Evolutionary conservation across 768 basidiomycete species (phyloP).

Genomic region (Pleurotus ostreatus): DNA sequence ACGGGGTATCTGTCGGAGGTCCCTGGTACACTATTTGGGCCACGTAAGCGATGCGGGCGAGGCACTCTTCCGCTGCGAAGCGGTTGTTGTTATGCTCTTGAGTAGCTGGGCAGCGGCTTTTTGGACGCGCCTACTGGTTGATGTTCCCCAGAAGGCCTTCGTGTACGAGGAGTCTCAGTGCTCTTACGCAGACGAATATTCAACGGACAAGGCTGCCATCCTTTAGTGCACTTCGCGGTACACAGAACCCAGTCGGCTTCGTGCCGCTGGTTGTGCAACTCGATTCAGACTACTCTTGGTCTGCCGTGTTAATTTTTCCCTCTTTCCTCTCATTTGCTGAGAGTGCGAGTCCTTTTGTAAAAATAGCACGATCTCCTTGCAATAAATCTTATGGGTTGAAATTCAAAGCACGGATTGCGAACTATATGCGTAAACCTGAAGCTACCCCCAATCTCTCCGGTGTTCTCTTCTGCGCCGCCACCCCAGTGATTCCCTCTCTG

Average conservation of each 20-base stretch:
- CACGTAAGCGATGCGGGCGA: neutral
- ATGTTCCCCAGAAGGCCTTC: neutral
- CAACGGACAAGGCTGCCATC: constrained; percentile 21
- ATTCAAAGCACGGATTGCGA: too few relatives aligned
- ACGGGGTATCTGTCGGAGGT: neutral
- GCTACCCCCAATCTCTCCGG: too few relatives aligned
- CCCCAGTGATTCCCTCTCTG: too few relatives aligned
- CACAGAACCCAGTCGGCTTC: constrained; percentile 21
- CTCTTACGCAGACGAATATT: neutral
- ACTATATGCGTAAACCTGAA: too few relatives aligned
- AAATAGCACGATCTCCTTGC: too few relatives aligned
- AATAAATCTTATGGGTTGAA: too few relatives aligned
- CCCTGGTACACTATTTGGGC: neutral
- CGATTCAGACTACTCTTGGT: constrained; percentile 72
- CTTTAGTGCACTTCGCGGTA: constrained; percentile 73
- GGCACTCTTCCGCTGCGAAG: neutral
- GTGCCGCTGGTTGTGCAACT: constrained; percentile 36
- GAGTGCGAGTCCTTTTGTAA: neutral
- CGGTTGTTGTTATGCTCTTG: neutral
- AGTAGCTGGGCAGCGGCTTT: neutral
- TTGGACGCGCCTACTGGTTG: too few relatives aligned
- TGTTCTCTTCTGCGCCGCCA: too few relatives aligned
- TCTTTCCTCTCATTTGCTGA: constrained; percentile 5
- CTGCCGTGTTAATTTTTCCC: constrained; percentile 40
- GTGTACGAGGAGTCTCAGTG: neutral